A percentile compares a stretch with the other conserved stretches of the same genome.
phyloP scores from a whole-genome alignment of 2,329 filamentous ascomycete species.

The Fusarium xylarioides region DNA sequence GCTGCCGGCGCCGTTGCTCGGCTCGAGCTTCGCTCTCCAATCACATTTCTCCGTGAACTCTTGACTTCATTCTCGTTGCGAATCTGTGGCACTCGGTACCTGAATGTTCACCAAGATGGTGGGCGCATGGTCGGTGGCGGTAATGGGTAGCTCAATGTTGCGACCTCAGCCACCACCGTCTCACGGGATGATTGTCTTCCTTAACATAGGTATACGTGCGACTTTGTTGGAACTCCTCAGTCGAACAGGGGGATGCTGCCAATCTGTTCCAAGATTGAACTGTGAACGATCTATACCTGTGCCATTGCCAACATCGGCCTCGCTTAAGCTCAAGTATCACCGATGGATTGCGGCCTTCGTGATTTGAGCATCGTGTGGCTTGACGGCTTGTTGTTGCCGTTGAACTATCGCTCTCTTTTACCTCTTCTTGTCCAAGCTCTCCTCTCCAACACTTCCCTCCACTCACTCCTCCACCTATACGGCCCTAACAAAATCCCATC shows the following conservation, averaged over 20 bases:
- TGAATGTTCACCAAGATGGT: slow-evolving; percentile 31
- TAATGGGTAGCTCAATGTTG: slow-evolving; percentile 8
- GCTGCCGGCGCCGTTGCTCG: slow-evolving; percentile 29
- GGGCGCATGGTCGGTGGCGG: slow-evolving; percentile 28
- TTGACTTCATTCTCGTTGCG: slow-evolving; percentile 10
- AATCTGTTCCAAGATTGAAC: slow-evolving; percentile 5
- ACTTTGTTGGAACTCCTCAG: not conserved
- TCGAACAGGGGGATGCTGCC: slow-evolving; percentile 14
- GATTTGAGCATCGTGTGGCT: slow-evolving; percentile 22
- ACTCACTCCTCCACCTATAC: slow-evolving; percentile 34
- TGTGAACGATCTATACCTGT: slow-evolving; percentile 4
- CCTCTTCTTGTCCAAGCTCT: slow-evolving; percentile 22
- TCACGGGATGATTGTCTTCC: slow-evolving; percentile 9
- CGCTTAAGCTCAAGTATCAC: not conserved
- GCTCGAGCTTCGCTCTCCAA: slow-evolving; percentile 16
- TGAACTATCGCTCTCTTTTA: slow-evolving; percentile 3
- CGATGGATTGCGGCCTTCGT: not conserved
- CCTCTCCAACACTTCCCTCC: slow-evolving; percentile 37
- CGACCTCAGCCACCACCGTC: slow-evolving; percentile 29
- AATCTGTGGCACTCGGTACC: slow-evolving; percentile 36
- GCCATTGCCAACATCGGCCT: not conserved
- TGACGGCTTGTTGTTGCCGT: not conserved
- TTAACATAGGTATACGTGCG: slow-evolving; percentile 2
- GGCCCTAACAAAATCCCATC: slow-evolving; percentile 36
- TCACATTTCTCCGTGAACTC: slow-evolving; percentile 16